These are phyloP conservation scores for Meira miltonrushii DNA, from an alignment of 1,284 basidiomycete species.

Conservation along the genomic window DNA sequence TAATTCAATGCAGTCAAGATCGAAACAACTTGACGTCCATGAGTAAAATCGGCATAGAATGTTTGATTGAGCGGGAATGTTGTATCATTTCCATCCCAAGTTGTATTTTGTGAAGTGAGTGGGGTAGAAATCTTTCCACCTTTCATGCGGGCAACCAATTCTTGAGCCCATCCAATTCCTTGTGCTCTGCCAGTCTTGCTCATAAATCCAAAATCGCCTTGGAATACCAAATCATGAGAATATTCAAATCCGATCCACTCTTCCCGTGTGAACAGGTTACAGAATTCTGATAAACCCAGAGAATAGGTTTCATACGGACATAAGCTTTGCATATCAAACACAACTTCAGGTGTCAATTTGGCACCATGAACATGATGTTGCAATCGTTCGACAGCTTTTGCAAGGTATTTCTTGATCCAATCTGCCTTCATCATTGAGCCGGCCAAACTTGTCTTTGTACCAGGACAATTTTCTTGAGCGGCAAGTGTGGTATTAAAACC, in stretches of 20 bases:
- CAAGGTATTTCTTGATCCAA: conserved; percentile 28
- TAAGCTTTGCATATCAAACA: conserved; percentile 52
- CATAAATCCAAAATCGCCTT: conserved; percentile 66
- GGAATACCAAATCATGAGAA: conserved; percentile 59
- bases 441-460: too few species aligned
- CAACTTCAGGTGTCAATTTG: conserved; percentile 54
- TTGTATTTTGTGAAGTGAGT: conserved; percentile 43
- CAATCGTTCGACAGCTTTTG: conserved; percentile 30
- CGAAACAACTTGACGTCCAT: conserved; percentile 40
- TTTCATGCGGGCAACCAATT: conserved; percentile 43
- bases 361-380: conserved; percentile 28
- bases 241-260: conserved; percentile 74
- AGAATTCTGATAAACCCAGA: conserved; percentile 60
- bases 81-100: conserved; percentile 24
- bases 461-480: too few species aligned
- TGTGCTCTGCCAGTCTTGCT: conserved; percentile 71
- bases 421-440: too few species aligned
- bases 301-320: conserved; percentile 44
- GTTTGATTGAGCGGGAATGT: conserved; percentile 46
- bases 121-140: conserved; percentile 24
- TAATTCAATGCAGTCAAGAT: conserved; percentile 45
- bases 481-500: background rate
- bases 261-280: conserved; percentile 76
- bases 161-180: conserved; percentile 70
- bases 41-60: conserved; percentile 46